phyloP scores from a whole-genome alignment of 176 grass and related monocot genomes.

The Alloteropsis semialata region DNA sequence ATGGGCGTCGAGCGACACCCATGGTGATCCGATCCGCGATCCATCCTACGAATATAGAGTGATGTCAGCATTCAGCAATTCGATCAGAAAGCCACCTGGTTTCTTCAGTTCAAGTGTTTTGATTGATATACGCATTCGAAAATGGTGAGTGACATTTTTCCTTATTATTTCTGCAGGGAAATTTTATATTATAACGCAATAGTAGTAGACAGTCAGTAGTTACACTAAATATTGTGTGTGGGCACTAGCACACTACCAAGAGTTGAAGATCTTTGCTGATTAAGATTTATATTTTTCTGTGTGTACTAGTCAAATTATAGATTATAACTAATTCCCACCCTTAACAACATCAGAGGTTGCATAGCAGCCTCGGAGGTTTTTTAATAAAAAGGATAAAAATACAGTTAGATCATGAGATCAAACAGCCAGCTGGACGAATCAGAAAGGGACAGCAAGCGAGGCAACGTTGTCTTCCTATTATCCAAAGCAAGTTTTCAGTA shows the following conservation, averaged over 20 bases:
- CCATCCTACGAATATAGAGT: background rate
- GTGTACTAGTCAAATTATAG: background rate
- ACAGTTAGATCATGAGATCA: background rate
- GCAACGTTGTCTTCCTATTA: background rate
- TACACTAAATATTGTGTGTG: background rate
- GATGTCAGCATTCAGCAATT: background rate
- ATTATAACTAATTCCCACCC: background rate
- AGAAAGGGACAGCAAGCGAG: background rate
- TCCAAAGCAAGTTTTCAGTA: background rate
- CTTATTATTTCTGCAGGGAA: no score
- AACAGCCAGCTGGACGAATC: slow-evolving; percentile 19
- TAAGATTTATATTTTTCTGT: background rate
- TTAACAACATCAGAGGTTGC: background rate
- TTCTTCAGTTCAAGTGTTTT: background rate
- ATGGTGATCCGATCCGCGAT: background rate
- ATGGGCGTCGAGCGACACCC: background rate
- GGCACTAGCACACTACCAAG: background rate
- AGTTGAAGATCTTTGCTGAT: background rate
- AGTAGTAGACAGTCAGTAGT: background rate
- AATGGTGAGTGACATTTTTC: no score
- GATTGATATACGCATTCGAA: background rate
- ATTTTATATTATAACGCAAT: background rate
- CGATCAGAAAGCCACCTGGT: background rate
- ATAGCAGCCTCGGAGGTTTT: background rate
- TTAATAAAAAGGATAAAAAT: background rate